A percentile compares a stretch with the other conserved stretches of the same genome.
Evolutionary conservation across 306 rosid genomes (phyloP).

Genomic region (Pueraria montana): DNA sequence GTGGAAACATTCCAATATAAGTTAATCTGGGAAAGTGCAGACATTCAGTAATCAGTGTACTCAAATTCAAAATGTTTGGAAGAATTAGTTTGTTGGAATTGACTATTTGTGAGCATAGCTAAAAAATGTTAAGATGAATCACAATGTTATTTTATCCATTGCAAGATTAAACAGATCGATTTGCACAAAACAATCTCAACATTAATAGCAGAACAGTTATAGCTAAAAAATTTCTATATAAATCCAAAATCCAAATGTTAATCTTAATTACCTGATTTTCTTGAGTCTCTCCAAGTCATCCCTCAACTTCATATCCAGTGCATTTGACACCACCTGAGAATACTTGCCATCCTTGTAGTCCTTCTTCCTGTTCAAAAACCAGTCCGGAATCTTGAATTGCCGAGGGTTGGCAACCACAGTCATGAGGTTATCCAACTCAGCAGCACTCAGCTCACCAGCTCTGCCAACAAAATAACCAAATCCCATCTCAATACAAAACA

Average conservation of each 20-base stretch:
- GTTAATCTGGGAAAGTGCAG: background rate
- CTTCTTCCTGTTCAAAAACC: slow-evolving; percentile 63
- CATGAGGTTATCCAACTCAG: slow-evolving; percentile 61
- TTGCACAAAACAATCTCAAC: background rate
- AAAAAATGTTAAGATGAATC: background rate
- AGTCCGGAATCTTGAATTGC: slow-evolving; percentile 62
- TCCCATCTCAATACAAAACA: background rate
- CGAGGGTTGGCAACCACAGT: slow-evolving; percentile 59
- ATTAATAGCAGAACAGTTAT: background rate
- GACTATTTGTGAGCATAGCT: background rate
- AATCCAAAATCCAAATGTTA: background rate
- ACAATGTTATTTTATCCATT: background rate
- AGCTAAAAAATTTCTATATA: background rate
- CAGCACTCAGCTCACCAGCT: slow-evolving; percentile 60
- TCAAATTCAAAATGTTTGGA: background rate
- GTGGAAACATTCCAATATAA: background rate
- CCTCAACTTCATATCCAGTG: slow-evolving; percentile 62
- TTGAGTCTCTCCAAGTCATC: slow-evolving; percentile 63
- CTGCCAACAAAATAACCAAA: slow-evolving; percentile 25
- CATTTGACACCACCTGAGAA: slow-evolving; percentile 61
- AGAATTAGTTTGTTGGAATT: background rate
- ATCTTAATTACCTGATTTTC: slow-evolving; percentile 54
- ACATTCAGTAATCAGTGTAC: background rate
- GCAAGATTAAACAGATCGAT: background rate
- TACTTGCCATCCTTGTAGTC: slow-evolving; percentile 64